These are phyloP conservation scores for Brassica napus DNA, from an alignment of 345 rosid species.

Conservation along the genomic window Da-Ae NC_063435.1:1022001-1022500, in stretches of 20 bases:
- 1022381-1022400: too few relatives aligned
- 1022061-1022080: constrained; percentile 50
- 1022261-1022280: constrained; percentile 67
- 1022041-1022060: too few relatives aligned
- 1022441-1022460: too few relatives aligned
- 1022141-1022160: constrained; percentile 64
- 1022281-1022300: constrained; percentile 35
- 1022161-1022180: constrained; percentile 56
- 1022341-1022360: too few relatives aligned
- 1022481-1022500: too few relatives aligned
- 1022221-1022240: constrained; percentile 84
- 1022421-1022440: too few relatives aligned
- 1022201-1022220: constrained; percentile 52
- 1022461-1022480: too few relatives aligned
- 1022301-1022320: background rate
- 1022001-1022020: too few relatives aligned
- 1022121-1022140: constrained; percentile 67
- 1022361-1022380: too few relatives aligned
- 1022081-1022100: constrained; percentile 81
- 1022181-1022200: constrained; percentile 45
- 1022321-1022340: too few relatives aligned
- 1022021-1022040: too few relatives aligned
- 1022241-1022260: constrained; percentile 79
- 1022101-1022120: constrained; percentile 57
- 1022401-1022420: too few relatives aligned